Evolutionary conservation across 139 green algal species (phyloP), one percentile per base, ranked within the genome.

Genomic region (Pedinophyceae sp.): DNA sequence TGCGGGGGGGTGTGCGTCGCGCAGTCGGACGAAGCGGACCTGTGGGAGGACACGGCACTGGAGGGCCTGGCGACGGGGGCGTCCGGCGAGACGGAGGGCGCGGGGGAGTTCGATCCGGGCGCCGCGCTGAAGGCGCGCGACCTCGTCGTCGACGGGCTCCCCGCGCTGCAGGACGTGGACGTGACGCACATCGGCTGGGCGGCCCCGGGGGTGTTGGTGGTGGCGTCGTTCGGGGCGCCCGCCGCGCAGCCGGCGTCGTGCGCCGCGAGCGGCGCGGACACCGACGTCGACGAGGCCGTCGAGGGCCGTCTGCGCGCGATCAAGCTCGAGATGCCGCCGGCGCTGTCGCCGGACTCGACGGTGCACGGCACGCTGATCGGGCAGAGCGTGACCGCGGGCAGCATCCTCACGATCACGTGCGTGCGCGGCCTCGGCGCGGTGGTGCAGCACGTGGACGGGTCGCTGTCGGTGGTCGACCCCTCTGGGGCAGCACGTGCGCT

Each of bases 21-120:
- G 19, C 23, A 52, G 0, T 68, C 59, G 2, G 59, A 72, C 1
- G 71, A 83, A 52, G 65, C 64, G 15, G 82, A 89, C 52, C 50
- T 81, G 41, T 93, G 82, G 82, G 78, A 88, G 52, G 78, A 83
- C 53, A 71, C 68, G 2, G 25, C 69, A 17, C 63, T 78, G 52
- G 67, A 70, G 30, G 25, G 30, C 15, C 23, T 27, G 19, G n/a
- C 17, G 16, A 19, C 18, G 50, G 26, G 3, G 30, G 24, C 20
- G 23, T 3, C n/a, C 16, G 34, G 7, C 13, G 34, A 13, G 34
- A 13, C 10, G 10, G 13, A 43, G 13, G 10, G 10, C 34, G 34
- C 34, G 13, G 34, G 34, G 34, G 10, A 43, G n/a, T n/a, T n/a
- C 34, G 34, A 43, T 43, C 10, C 13, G 34, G 34, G 34, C 7